phyloP scores from a whole-genome alignment of 2,329 filamentous ascomycete species.

The Penicillium sp. region DNA sequence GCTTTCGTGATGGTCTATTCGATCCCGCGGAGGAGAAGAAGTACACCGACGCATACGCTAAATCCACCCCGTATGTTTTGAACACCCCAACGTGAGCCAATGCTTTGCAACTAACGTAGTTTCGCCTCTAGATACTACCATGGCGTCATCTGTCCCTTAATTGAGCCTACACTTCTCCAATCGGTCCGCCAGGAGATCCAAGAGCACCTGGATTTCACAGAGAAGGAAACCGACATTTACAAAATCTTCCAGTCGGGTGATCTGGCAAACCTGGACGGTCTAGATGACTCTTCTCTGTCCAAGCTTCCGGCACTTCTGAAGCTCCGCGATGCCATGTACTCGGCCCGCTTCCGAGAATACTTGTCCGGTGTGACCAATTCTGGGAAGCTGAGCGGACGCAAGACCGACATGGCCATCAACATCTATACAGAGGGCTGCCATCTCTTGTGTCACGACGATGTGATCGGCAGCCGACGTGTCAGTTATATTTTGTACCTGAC shows the following conservation, averaged over 20 bases:
- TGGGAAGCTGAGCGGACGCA: conserved; percentile 79
- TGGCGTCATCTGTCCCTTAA: conserved; percentile 75
- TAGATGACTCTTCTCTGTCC: conserved; percentile 76
- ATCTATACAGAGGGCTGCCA: conserved; percentile 96
- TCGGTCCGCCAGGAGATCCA: conserved; percentile 83
- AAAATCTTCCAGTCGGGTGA: conserved; percentile 99
- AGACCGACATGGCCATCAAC: conserved; percentile 99
- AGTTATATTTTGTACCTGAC: conserved; percentile 97
- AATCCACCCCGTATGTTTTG: conserved; percentile 39
- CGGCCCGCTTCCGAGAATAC: conserved; percentile 79
- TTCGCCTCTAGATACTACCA: conserved; percentile 66
- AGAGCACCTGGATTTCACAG: conserved; percentile 87
- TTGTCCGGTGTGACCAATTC: conserved; percentile 79
- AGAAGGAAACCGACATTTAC: conserved; percentile 99
- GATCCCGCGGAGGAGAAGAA: conserved; percentile 37
- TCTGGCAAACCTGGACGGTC: conserved; percentile 89
- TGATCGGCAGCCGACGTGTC: conserved; percentile 91
- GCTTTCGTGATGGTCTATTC: conserved; percentile 44
- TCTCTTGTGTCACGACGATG: conserved; percentile 93
- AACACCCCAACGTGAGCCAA: background rate
- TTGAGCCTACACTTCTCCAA: conserved; percentile 75
- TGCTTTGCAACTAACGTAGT: conserved; percentile 3
- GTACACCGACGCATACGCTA: conserved; percentile 41
- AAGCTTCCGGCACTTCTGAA: conserved; percentile 84
- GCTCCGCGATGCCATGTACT: conserved; percentile 93